phyloP scores from a whole-genome alignment of 1,284 basidiomycete species.

The Ustilago curta region DNA sequence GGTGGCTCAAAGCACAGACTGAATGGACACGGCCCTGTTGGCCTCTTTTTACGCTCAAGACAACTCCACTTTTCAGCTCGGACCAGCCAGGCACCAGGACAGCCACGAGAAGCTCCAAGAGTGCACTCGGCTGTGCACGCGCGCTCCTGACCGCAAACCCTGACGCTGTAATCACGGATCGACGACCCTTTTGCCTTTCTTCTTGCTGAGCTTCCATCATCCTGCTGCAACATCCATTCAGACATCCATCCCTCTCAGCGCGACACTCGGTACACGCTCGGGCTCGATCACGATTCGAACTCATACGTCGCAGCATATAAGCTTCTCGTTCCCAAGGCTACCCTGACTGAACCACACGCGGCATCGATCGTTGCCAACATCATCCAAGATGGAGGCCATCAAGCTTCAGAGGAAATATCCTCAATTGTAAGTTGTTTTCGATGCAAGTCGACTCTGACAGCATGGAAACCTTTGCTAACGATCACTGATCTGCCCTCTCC shows the following conservation, averaged over 20 bases:
- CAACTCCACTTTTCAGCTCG: constrained; percentile 8
- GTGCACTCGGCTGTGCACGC: constrained; percentile 5
- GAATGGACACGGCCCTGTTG: too few relatives aligned
- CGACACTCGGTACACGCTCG: not conserved
- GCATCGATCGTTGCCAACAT: not conserved
- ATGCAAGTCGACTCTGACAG: not conserved
- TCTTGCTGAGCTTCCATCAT: constrained; percentile 3
- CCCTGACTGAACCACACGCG: not conserved
- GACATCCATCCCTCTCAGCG: not conserved
- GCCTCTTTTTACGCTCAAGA: not conserved
- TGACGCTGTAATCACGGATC: not conserved
- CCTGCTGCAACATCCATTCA: constrained; percentile 1
- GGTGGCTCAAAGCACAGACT: too few relatives aligned
- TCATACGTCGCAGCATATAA: not conserved
- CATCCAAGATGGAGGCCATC: constrained; percentile 78
- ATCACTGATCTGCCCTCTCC: too few relatives aligned
- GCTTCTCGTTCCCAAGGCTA: not conserved
- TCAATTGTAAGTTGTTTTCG: constrained; percentile 83
- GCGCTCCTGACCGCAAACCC: not conserved
- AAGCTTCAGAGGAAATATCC: constrained; percentile 93
- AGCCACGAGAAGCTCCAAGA: not conserved
- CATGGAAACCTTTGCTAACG: not conserved
- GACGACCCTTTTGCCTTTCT: not conserved
- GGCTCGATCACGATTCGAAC: not conserved
- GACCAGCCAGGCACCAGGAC: constrained; percentile 3